Evolutionary conservation across 192 early-diverging fungal species (phyloP), one percentile per base, ranked within the genome.

Genomic region (Umbelopsis sp.): DNA sequence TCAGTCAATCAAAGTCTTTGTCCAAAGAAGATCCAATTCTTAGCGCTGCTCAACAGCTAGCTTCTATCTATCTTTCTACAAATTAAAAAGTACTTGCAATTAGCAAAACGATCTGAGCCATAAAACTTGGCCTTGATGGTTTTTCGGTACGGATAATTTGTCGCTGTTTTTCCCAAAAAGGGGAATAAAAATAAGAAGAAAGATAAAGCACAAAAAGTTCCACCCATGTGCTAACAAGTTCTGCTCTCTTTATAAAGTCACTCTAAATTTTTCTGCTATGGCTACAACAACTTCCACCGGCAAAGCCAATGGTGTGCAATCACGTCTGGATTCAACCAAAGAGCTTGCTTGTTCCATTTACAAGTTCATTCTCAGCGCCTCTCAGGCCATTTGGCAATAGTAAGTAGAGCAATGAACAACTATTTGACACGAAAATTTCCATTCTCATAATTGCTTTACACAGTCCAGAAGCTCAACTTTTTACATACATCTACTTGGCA

Each of bases 1-100:
- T 35, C 16, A 61, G 55, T 16, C 55, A 61, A 61, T 61, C 55
- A 10, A 61, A 61, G 25, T 61, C 55, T 27, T 25, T 61, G 21
- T 61, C 55, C 27, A 61, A 61, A 25, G 55, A 61, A 15, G 55
- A 61, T 35, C 27, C 27, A 1, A 61, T 61, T 25, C 55, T 61
- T 12, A 61, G 27, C 33, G 55, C 55, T n/a, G 55, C 55, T 16
- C 55, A 61, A 7, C 55, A 61, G 55, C 55, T 61, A 35, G 55
- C 55, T 3, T 61, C 55, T 30, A 61, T 61, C 12, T 61, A 61
- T 25, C 55, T 61, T 35, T 27, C 55, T 7, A 35, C 55, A 18
- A 61, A 61, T 18, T 61, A 61, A 61, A 25, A 61, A 61, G 55
- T 35, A 49, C 18, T 3, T 5, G n/a, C 15, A 49, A 6, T 49